Conservation (phyloP, 176 grass and related monocot species). For the Dendrocalamus sinicus region DNA sequence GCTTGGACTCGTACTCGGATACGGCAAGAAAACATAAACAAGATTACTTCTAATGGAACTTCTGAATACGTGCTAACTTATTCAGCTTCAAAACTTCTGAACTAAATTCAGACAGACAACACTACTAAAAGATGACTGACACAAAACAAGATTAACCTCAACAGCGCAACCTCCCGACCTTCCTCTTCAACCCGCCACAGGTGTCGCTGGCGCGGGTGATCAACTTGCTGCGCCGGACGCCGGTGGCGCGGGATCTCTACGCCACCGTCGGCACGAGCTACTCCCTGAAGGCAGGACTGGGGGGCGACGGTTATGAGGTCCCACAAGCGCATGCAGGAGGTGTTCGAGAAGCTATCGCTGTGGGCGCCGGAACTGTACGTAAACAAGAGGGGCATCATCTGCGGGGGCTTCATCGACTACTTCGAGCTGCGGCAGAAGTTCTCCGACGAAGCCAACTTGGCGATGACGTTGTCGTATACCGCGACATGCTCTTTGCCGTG, state of each 20-base stretch:
- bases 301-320: not conserved
- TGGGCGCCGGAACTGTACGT: constrained; percentile 39
- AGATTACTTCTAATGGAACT: no score
- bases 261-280: not conserved
- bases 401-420: constrained; percentile 42
- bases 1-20: no score
- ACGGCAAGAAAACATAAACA: no score
- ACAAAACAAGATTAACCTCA: no score
- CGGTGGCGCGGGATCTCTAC: not conserved
- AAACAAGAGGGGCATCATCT: constrained; percentile 3
- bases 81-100: no score
- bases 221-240: not conserved
- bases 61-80: no score
- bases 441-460: not conserved
- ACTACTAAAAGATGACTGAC: no score
- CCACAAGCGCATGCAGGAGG: not conserved
- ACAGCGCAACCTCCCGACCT: not conserved
- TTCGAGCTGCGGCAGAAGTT: constrained; percentile 27
- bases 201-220: constrained; percentile 13
- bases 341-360: not conserved
- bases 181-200: constrained; percentile 40
- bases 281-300: not conserved
- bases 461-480: not conserved
- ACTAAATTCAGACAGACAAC: no score
- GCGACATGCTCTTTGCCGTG: constrained; percentile 20